These are phyloP conservation scores for Parietichytrium sp. DNA, from an alignment of 108 stramenopile species.

Conservation along the genomic window DNA sequence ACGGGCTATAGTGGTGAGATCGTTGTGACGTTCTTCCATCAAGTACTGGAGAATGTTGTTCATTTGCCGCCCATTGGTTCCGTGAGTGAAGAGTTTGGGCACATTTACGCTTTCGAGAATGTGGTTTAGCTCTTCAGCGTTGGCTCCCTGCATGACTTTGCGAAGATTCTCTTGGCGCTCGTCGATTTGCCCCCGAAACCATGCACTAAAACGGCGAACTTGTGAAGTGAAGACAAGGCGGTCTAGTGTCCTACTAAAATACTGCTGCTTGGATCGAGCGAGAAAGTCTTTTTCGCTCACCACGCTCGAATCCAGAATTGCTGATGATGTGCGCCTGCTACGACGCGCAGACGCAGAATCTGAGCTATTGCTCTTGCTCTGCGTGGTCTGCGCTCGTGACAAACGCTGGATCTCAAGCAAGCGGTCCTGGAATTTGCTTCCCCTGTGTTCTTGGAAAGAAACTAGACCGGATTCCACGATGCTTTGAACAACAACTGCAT, in stretches of 20 bases:
- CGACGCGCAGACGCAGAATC: background rate
- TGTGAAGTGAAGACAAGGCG: background rate
- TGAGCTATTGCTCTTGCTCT: too few relatives aligned
- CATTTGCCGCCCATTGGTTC: slow-evolving; percentile 47
- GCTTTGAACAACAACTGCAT: background rate
- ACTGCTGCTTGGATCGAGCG: background rate
- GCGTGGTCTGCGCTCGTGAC: background rate
- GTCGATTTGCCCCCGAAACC: slow-evolving; percentile 25
- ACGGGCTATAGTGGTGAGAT: slow-evolving; percentile 32
- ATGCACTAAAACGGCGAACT: background rate
- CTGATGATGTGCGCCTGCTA: background rate
- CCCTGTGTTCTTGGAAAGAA: background rate
- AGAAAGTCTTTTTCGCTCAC: background rate
- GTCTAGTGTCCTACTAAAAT: background rate
- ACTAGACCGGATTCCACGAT: background rate
- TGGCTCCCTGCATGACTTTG: slow-evolving; percentile 47
- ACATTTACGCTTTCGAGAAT: slow-evolving; percentile 53
- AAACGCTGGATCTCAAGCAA: background rate
- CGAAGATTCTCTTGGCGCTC: slow-evolving; percentile 42
- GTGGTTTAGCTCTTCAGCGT: slow-evolving; percentile 59
- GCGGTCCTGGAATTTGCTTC: background rate
- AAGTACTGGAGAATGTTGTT: background rate
- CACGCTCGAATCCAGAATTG: background rate
- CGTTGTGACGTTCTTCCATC: background rate
- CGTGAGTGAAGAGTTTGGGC: slow-evolving; percentile 55